phyloP scores from a whole-genome alignment of 1,284 basidiomycete species.

The Rhodotorula sp. region DNA sequence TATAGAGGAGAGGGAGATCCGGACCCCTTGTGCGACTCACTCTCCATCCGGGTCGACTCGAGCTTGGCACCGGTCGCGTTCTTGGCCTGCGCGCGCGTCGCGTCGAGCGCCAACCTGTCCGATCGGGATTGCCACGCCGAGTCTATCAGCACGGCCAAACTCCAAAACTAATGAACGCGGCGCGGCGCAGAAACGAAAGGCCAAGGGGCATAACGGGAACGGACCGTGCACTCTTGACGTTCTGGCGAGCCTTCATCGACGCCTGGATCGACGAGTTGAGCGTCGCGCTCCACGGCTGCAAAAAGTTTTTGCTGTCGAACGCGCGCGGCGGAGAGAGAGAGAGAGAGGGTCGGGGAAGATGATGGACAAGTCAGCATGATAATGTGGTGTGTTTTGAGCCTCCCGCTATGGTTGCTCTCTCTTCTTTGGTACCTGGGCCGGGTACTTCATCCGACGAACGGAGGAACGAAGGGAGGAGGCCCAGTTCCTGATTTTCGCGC shows the following conservation, averaged over 20 bases:
- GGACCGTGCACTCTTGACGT: slow-evolving; percentile 77
- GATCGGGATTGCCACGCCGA: too few relatives aligned
- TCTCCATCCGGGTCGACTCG: slow-evolving; percentile 70
- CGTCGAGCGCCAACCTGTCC: slow-evolving; percentile 38
- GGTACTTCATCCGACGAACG: background rate
- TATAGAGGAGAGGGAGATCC: too few relatives aligned
- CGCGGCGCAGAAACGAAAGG: slow-evolving; percentile 1
- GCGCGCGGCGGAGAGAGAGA: too few relatives aligned
- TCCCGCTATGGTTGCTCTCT: too few relatives aligned
- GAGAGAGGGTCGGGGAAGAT: too few relatives aligned
- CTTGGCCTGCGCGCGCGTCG: slow-evolving; percentile 63
- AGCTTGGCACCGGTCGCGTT: slow-evolving; percentile 65
- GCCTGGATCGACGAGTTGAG: slow-evolving; percentile 75
- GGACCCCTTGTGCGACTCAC: background rate
- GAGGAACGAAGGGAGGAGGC: too few relatives aligned
- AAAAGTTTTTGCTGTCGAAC: slow-evolving; percentile 61
- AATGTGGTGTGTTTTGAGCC: too few relatives aligned
- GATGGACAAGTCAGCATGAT: too few relatives aligned
- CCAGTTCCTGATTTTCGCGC: too few relatives aligned
- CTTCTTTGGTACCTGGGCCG: background rate
- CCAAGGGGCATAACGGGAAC: slow-evolving; percentile 49
- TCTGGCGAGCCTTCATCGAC: slow-evolving; percentile 84
- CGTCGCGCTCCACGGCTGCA: slow-evolving; percentile 89
- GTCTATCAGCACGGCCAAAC: background rate
- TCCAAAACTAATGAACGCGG: background rate